phyloP scores from a whole-genome alignment of 371 early-diverging fungal species.

The Dichotomocladium elegans region DNA sequence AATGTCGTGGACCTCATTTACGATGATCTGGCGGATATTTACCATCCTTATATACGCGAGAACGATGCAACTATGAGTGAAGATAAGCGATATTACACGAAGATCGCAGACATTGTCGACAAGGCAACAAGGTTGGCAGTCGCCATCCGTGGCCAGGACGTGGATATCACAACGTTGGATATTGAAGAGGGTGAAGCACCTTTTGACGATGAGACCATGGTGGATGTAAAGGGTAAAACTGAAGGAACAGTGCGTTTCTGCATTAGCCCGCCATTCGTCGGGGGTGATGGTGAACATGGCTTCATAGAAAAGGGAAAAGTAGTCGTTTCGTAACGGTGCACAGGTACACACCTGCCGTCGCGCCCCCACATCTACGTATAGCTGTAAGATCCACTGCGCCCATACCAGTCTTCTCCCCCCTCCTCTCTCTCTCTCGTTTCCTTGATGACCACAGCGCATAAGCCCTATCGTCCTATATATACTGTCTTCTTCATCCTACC shows the following conservation, averaged over 20 bases:
- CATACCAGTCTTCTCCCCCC: too few relatives aligned
- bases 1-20: conserved; percentile 31
- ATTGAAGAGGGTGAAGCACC: conserved; percentile 40
- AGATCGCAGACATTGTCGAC: conserved; percentile 52
- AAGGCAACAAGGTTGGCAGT: conserved; percentile 49
- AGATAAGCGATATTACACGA: conserved; percentile 28
- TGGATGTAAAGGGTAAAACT: conserved; percentile 22
- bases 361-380: background rate
- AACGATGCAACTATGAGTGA: conserved; percentile 22
- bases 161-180: conserved; percentile 44
- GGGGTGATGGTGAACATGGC: conserved; percentile 40
- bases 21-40: conserved; percentile 40
- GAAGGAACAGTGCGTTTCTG: conserved; percentile 20
- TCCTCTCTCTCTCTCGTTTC: too few relatives aligned
- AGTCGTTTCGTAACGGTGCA: conserved; percentile 16
- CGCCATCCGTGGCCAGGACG: conserved; percentile 57
- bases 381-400: too few relatives aligned
- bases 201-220: conserved; percentile 34
- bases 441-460: too few relatives aligned
- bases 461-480: too few relatives aligned
- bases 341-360: background rate
- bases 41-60: conserved; percentile 41
- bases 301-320: conserved; percentile 50
- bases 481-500: too few relatives aligned
- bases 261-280: conserved; percentile 28